phyloP scores from a whole-genome alignment of 1,284 basidiomycete genomes.

The Athelia psychrophila region DNA sequence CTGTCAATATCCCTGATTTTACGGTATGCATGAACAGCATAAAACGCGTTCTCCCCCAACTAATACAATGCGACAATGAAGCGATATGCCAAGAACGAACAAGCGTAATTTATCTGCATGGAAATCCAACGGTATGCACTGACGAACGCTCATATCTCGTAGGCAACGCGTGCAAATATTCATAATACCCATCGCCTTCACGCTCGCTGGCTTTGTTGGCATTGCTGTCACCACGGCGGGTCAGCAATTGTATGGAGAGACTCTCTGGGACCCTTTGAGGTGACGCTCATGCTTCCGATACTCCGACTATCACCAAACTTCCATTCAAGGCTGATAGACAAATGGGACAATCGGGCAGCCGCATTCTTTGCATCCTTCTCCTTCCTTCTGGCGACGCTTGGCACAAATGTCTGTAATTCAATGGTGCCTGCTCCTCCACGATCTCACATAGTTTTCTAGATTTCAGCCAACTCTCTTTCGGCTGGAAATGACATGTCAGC shows the following conservation, averaged over 20 bases:
- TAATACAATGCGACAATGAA: slow-evolving; percentile 21
- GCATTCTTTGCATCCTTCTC: slow-evolving; percentile 74
- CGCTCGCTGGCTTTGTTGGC: slow-evolving; percentile 50
- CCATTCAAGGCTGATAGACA: slow-evolving; percentile 46
- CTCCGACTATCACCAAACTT: not conserved
- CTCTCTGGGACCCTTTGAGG: slow-evolving; percentile 36
- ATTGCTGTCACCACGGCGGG: slow-evolving; percentile 72
- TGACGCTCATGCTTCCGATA: not conserved
- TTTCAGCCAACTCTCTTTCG: slow-evolving; percentile 47
- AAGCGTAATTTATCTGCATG: slow-evolving; percentile 39
- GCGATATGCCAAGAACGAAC: slow-evolving; percentile 61
- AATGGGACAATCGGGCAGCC: slow-evolving; percentile 74
- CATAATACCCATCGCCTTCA: slow-evolving; percentile 71
- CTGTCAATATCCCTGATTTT: slow-evolving; percentile 77
- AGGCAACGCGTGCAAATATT: slow-evolving; percentile 69
- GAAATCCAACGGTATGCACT: not conserved
- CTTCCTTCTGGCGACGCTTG: slow-evolving; percentile 67
- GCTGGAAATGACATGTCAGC: slow-evolving; percentile 70
- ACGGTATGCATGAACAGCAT: slow-evolving; percentile 41
- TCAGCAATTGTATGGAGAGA: slow-evolving; percentile 54
- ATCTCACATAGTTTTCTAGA: slow-evolving; percentile 12
- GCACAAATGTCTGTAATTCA: slow-evolving; percentile 72
- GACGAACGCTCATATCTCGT: slow-evolving; percentile 2
- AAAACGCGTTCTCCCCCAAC: too few relatives aligned
- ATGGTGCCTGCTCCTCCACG: slow-evolving; percentile 76